phyloP scores from a whole-genome alignment of 2,329 filamentous ascomycete species.

The Didymella glomerata region DNA sequence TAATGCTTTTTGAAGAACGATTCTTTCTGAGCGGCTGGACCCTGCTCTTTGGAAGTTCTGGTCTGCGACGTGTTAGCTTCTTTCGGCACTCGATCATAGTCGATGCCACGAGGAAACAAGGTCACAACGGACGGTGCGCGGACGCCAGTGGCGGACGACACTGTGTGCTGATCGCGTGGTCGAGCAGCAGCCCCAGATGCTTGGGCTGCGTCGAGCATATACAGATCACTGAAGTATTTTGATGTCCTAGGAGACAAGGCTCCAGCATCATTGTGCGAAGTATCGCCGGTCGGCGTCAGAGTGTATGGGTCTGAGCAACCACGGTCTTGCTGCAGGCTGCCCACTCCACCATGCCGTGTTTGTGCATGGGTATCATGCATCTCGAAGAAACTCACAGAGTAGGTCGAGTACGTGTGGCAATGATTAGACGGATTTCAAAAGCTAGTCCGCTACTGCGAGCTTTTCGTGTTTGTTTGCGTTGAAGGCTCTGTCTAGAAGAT shows the following conservation, averaged over 20 bases:
- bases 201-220: background rate
- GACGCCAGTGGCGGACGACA: background rate
- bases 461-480: background rate
- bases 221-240: slow-evolving; percentile 2
- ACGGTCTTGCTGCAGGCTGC: background rate
- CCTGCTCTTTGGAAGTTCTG: background rate
- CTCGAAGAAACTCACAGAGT: background rate
- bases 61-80: slow-evolving; percentile 3
- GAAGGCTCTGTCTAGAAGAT: background rate
- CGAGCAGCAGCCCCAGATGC: too few relatives aligned
- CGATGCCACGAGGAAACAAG: background rate
- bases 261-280: slow-evolving; percentile 2
- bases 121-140: slow-evolving; percentile 3
- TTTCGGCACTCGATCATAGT: background rate
- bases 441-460: background rate
- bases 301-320: background rate
- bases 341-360: background rate
- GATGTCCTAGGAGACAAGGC: slow-evolving; percentile 9
- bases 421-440: background rate
- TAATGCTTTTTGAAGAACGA: slow-evolving; percentile 16
- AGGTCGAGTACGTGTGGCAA: background rate
- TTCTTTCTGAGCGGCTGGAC: background rate
- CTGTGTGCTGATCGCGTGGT: background rate
- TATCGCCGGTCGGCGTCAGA: background rate
- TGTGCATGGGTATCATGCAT: background rate